These are phyloP conservation scores for Hemerocallis citrina DNA, from an alignment of 106 monocot species.

Conservation along the genomic window DNA sequence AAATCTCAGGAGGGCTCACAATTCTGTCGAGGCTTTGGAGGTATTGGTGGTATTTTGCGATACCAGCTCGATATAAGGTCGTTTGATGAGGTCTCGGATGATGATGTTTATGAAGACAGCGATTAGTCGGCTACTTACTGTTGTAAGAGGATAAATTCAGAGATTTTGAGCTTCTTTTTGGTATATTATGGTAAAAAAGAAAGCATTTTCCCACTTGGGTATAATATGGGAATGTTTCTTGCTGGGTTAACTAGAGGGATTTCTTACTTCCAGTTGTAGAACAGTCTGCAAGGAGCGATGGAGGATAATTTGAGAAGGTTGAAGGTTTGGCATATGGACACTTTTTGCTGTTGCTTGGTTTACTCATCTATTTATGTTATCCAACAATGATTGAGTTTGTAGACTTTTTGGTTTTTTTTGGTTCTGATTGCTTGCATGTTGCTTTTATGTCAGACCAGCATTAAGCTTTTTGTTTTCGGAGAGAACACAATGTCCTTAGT, in stretches of 20 bases:
- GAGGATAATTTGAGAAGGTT: too few species aligned
- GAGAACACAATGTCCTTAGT: too few species aligned
- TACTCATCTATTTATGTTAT: too few species aligned
- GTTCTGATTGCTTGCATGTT: too few species aligned
- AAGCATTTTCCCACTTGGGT: too few species aligned
- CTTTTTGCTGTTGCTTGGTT: too few species aligned
- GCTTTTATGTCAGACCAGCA: too few species aligned
- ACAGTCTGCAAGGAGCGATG: too few species aligned
- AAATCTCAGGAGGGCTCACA: conserved; percentile 25
- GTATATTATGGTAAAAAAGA: neutral
- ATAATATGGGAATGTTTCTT: neutral
- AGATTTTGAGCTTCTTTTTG: neutral
- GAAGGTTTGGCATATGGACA: too few species aligned
- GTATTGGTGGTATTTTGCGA: conserved; percentile 18
- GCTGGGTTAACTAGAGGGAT: neutral
- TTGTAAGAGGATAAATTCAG: neutral
- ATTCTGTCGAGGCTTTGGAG: conserved; percentile 20
- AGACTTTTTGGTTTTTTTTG: too few species aligned
- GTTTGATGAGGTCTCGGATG: conserved; percentile 14
- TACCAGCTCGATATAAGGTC: conserved; percentile 25
- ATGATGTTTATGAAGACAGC: conserved; percentile 10
- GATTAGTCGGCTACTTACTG: conserved; percentile 5
- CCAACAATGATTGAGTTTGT: too few species aligned
- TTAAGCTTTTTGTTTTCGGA: too few species aligned
- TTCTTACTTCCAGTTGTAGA: neutral